Evolutionary conservation across 768 basidiomycete genomes (phyloP), one percentile per base, ranked within the genome.

Genomic region (Fomitopsis serialis): DNA sequence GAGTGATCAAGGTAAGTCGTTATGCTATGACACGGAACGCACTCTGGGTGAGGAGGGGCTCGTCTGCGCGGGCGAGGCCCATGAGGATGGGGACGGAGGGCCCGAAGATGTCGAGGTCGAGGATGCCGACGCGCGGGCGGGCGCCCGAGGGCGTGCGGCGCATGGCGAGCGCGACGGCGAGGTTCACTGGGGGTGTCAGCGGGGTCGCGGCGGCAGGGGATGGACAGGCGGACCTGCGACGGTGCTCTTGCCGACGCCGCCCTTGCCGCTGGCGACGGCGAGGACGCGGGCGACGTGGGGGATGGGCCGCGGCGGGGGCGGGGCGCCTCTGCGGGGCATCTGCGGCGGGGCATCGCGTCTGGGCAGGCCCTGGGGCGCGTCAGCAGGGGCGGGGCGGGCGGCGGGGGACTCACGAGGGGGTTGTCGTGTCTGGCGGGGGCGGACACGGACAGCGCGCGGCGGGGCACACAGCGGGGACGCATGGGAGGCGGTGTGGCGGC

Each of bases 31-130:
- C 3, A 23, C 11, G 44, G 43, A 5, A 29, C 80, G 27, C 65
- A 90, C 92, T 73, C 27, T 73, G 56, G 3, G 90, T 92, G 46
- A 97, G 70, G 27, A 78, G 75, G 0, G 95, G 93, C 65, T 96
- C 93, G 1, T 84, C 85, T 3, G 76, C 74, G 35, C 80, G 72
- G 63, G 87, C 86, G 24, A 99, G 77, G 2, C 93, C 94, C 86
- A 98, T 92, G 24, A 99, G 74, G 19, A 88, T 96, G 0, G 96
- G 96, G 43, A 96, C 75, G 0, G 92, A 95, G 1, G 96, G 96
- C 0, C 96, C 96, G 61, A 97, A 98, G 43, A 99, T 85, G 66
- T 99, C 96, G 9, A 99, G 79, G 70, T 99, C 96, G 0, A 99
- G 78, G 19, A 98, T 70, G 0, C 96, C 96, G 2, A 98, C 83